These are phyloP conservation scores for Calonectria honghensis DNA, from an alignment of 2,329 filamentous ascomycete genomes.

Conservation along the genomic window DNA sequence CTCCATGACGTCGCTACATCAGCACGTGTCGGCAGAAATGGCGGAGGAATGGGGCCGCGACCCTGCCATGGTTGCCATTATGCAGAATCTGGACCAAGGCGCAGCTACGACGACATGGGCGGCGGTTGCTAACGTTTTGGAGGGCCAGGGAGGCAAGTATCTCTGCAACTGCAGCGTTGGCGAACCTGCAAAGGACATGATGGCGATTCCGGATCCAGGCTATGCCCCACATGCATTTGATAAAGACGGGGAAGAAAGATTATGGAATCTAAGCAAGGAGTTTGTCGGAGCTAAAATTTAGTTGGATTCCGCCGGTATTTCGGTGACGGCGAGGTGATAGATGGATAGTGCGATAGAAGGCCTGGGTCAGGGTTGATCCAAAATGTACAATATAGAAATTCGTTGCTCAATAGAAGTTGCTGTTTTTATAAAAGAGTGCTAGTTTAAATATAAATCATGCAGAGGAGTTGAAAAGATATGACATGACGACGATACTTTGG, in stretches of 20 bases:
- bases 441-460: not conserved
- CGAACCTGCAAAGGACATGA: slow-evolving; percentile 30
- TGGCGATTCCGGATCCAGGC: slow-evolving; percentile 28
- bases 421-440: not conserved
- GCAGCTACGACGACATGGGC: slow-evolving; percentile 69
- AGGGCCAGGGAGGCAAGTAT: slow-evolving; percentile 68
- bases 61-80: slow-evolving; percentile 21
- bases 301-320: not conserved
- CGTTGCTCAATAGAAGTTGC: too few relatives aligned
- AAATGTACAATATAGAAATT: not conserved
- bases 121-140: slow-evolving; percentile 63
- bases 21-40: slow-evolving; percentile 20
- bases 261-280: slow-evolving; percentile 63
- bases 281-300: slow-evolving; percentile 26
- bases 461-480: not conserved
- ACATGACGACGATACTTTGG: too few relatives aligned
- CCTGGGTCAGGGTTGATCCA: not conserved
- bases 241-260: slow-evolving; percentile 59
- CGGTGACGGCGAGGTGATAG: not conserved
- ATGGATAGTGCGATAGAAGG: not conserved
- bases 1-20: slow-evolving; percentile 52
- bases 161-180: slow-evolving; percentile 64
- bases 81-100: slow-evolving; percentile 60
- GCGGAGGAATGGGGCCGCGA: slow-evolving; percentile 23
- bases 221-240: slow-evolving; percentile 59